Evolutionary conservation across 2,329 filamentous ascomycete species (phyloP), one percentile per base, ranked within the genome.

Genomic region (Aspergillus sp.): DNA sequence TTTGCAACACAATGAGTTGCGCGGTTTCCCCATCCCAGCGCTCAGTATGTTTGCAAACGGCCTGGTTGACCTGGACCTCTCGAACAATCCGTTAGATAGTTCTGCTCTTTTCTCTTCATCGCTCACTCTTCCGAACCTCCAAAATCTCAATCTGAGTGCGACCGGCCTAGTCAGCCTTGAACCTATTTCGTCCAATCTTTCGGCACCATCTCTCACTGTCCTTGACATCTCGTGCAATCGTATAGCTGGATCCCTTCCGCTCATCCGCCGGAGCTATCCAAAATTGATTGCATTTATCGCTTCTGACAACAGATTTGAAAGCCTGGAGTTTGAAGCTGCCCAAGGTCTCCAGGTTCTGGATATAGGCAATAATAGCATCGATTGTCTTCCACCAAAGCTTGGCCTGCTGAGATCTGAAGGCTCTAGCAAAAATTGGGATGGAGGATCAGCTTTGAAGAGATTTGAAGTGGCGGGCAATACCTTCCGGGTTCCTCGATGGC

Each of bases 401-500:
- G 91, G 91, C 0, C 71, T 95, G 9, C 73, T 95, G 0, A 83
- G 84, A 26, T 84, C 83, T 2, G 73, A 72, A 27, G 62, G 65
- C 7, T 60, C 57, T 11, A 55, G 57, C 12, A 49, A 56, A 13
- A 66, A 61, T n/a, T 62, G 61, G 57, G 61, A 64, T 5, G 60
- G 58, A 33, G 74, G 75, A 2, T 59, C 60, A 69, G 82, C 56
- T 50, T 81, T 69, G 71, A 86, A 74, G 66, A 78, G 74, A 42
- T 71, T 96, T 7, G 85, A 95, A 38, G 85, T 95, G 4, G 80
- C 79, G 27, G 90, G 90, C 0, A 97, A 97, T 62, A 77, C 83
- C 29, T 97, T 97, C 68, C 78, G 88, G 29, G 89, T 96, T 29
- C 91, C 91, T 0, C 81, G 87, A 44, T 90, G 86, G 71, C 86